A percentile compares a stretch with the other conserved stretches of the same genome.
These are phyloP conservation scores for Carex parvula DNA, from an alignment of 176 grass and related monocot species.

Conservation along the genomic window DNA sequence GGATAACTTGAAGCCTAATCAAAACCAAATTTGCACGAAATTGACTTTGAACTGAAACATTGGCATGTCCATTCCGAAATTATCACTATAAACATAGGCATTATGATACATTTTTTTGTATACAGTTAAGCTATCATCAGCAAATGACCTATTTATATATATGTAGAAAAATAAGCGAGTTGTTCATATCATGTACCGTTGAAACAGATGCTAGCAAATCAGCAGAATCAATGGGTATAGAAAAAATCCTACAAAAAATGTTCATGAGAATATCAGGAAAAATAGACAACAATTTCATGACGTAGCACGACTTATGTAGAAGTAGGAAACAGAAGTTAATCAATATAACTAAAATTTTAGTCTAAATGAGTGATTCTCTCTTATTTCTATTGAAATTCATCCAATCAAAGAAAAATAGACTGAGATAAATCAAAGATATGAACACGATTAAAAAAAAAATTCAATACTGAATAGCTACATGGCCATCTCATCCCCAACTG, in stretches of 20 bases:
- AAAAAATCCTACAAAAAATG: conserved; percentile 42
- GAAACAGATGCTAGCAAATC: conserved; percentile 48
- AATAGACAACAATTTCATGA: not conserved
- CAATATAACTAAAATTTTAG: not conserved
- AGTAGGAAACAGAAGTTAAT: not conserved
- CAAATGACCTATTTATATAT: not conserved
- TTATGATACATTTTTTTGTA: not conserved
- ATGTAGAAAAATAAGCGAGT: not conserved
- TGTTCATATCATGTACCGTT: conserved; percentile 25
- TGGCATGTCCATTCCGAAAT: not conserved
- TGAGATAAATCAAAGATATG: not conserved
- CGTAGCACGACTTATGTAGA: not conserved
- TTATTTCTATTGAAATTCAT: not conserved
- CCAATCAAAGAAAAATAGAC: not conserved
- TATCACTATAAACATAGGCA: not conserved
- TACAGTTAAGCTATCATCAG: not conserved
- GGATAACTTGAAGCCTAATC: not conserved
- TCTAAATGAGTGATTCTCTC: not conserved
- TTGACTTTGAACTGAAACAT: not conserved
- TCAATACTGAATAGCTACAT: not conserved
- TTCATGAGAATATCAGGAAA: not conserved
- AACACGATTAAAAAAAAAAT: not conserved
- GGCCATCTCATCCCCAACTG: not conserved
- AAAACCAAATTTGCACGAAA: not conserved
- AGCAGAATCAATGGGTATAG: conserved; percentile 53